Evolutionary conservation across 139 green algal genomes (phyloP).

Genomic region (Chlorella sp.): DNA sequence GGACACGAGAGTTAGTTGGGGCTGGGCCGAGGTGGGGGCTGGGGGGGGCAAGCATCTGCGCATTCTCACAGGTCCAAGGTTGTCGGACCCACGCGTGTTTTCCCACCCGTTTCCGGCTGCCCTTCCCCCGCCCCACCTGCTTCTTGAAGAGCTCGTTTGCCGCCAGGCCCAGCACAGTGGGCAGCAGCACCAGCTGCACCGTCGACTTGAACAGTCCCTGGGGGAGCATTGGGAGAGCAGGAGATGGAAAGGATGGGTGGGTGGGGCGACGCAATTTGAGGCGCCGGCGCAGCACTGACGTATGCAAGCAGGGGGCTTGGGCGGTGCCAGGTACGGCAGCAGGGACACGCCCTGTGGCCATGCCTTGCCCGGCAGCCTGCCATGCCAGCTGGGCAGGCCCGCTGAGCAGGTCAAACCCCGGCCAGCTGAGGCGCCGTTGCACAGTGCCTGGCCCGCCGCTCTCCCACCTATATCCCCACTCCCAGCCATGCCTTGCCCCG

Average conservation of each 20-base stretch:
- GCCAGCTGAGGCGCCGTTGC: not conserved
- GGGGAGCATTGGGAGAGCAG: not conserved
- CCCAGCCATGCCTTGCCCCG: too few relatives aligned
- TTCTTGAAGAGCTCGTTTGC: constrained; percentile 69
- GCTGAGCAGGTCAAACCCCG: too few relatives aligned
- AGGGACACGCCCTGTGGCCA: not conserved
- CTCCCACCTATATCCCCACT: not conserved
- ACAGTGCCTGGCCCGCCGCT: too few relatives aligned
- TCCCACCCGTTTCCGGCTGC: not conserved
- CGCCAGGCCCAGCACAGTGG: constrained; percentile 71
- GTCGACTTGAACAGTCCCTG: constrained; percentile 62
- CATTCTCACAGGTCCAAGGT: not conserved
- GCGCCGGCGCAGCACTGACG: too few relatives aligned
- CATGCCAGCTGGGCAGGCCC: not conserved
- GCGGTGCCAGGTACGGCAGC: too few relatives aligned
- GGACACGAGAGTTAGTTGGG: not conserved
- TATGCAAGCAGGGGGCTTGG: too few relatives aligned
- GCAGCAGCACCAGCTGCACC: constrained; percentile 83
- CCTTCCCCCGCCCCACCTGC: constrained; percentile 42
- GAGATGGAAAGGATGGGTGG: too few relatives aligned
- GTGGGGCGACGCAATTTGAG: too few relatives aligned
- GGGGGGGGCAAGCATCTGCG: not conserved
- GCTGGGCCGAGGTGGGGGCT: not conserved
- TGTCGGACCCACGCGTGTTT: not conserved
- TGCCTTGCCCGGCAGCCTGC: not conserved